Conservation (phyloP, 306 rosid species). For the Vigna unguiculata region DNA sequence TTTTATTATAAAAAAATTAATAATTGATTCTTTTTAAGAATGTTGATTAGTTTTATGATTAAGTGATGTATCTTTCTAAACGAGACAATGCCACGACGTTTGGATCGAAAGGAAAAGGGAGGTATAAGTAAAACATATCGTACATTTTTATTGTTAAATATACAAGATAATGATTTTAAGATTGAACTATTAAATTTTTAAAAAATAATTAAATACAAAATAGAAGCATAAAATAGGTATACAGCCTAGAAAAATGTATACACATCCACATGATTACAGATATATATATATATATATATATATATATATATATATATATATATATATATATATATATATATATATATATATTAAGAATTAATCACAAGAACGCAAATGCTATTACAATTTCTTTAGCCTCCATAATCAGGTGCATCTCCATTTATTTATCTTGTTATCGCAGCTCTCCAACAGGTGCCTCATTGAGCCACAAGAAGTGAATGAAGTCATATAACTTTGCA, state of each 20-base stretch:
- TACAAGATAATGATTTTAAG: no score
- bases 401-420: background rate
- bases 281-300: background rate
- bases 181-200: no score
- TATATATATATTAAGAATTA: background rate
- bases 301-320: no score
- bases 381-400: background rate
- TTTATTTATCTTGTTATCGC: slow-evolving; percentile 51
- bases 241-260: no score
- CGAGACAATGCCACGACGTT: background rate
- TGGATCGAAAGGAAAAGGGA: background rate
- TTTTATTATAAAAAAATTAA: background rate
- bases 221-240: no score
- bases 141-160: no score
- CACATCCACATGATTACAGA: no score
- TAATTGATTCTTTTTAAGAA: background rate
- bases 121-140: no score
- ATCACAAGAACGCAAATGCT: background rate
- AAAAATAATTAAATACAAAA: no score
- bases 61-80: background rate
- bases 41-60: background rate
- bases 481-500: slow-evolving; percentile 83
- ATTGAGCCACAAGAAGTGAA: slow-evolving; percentile 92
- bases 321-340: no score
- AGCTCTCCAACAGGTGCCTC: slow-evolving; percentile 99